These are phyloP conservation scores for Gomphus bonarii DNA, from an alignment of 1,284 basidiomycete species.

Conservation along the genomic window DNA sequence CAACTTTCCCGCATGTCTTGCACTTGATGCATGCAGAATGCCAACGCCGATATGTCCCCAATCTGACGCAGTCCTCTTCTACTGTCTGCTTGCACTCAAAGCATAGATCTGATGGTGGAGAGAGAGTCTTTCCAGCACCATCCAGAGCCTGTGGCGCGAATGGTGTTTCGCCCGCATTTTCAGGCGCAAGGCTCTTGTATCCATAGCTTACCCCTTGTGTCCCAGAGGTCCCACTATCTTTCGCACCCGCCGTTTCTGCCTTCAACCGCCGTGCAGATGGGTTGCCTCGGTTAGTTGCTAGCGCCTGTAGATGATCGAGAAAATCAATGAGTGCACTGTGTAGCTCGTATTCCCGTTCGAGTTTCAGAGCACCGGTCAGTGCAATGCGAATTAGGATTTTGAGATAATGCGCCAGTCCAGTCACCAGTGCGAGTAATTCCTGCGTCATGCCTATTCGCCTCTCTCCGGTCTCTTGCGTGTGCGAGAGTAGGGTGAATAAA, in stretches of 20 bases:
- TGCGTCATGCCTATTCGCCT: constrained; percentile 93
- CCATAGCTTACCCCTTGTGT: constrained; percentile 70
- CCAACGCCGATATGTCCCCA: constrained; percentile 94
- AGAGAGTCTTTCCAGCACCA: not conserved
- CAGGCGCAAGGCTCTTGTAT: constrained; percentile 80
- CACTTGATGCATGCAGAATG: constrained; percentile 91
- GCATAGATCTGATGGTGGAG: constrained; percentile 75
- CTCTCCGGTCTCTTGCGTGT: constrained; percentile 87
- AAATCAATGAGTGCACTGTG: constrained; percentile 81
- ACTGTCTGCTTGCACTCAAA: constrained; percentile 83
- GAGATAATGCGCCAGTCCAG: constrained; percentile 95
- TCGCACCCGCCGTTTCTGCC: constrained; percentile 9
- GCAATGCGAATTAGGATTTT: constrained; percentile 99
- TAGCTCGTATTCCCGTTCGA: constrained; percentile 84
- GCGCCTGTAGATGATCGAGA: constrained; percentile 84
- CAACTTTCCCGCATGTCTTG: constrained; percentile 65
- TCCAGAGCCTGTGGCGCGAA: constrained; percentile 34
- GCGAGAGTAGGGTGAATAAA: constrained; percentile 94
- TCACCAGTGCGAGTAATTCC: constrained; percentile 95
- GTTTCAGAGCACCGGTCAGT: constrained; percentile 88
- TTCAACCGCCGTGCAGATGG: constrained; percentile 59
- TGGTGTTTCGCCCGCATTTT: constrained; percentile 81
- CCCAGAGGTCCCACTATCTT: constrained; percentile 44
- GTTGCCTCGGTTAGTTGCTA: constrained; percentile 83
- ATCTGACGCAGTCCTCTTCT: constrained; percentile 92